These are phyloP conservation scores for Cenchrus fungigraminus DNA, from an alignment of 176 grass and related monocot genomes.

Conservation along the genomic window DNA sequence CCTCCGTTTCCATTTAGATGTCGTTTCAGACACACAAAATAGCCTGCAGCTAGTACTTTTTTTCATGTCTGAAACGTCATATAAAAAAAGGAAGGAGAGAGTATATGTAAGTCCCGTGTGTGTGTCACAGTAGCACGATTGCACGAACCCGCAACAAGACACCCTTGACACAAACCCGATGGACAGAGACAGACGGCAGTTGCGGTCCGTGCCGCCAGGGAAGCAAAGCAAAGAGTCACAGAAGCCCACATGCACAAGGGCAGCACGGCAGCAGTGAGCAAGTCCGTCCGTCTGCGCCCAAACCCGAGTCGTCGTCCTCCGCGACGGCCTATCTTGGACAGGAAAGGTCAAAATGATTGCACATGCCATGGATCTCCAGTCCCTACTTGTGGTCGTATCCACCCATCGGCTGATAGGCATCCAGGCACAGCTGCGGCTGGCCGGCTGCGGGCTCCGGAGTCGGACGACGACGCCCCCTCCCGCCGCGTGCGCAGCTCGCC, in stretches of 20 bases:
- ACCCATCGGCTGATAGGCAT: not conserved
- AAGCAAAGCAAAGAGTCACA: too few relatives aligned
- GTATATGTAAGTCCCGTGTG: too few relatives aligned
- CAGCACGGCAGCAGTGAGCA: not conserved
- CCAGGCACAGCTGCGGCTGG: not conserved
- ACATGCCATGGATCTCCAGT: conserved; percentile 38
- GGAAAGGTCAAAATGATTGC: conserved; percentile 21
- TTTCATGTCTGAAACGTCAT: too few relatives aligned
- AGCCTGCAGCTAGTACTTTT: too few relatives aligned
- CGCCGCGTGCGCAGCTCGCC: not conserved
- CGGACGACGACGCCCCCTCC: not conserved
- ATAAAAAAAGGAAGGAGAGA: too few relatives aligned
- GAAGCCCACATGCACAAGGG: not conserved
- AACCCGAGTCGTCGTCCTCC: not conserved
- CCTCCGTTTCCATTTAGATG: too few relatives aligned
- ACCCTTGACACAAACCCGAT: not conserved
- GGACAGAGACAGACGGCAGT: not conserved
- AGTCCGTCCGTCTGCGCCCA: not conserved
- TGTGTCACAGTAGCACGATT: too few relatives aligned
- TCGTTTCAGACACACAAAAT: too few relatives aligned
- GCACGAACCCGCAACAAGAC: not conserved
- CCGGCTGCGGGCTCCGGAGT: not conserved
- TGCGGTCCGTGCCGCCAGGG: not conserved
- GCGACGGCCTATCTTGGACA: conserved; percentile 13
- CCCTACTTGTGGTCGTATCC: not conserved